Evolutionary conservation across 2,329 filamentous ascomycete genomes (phyloP).

Genomic region (Neopestalotiopsis sp.): DNA sequence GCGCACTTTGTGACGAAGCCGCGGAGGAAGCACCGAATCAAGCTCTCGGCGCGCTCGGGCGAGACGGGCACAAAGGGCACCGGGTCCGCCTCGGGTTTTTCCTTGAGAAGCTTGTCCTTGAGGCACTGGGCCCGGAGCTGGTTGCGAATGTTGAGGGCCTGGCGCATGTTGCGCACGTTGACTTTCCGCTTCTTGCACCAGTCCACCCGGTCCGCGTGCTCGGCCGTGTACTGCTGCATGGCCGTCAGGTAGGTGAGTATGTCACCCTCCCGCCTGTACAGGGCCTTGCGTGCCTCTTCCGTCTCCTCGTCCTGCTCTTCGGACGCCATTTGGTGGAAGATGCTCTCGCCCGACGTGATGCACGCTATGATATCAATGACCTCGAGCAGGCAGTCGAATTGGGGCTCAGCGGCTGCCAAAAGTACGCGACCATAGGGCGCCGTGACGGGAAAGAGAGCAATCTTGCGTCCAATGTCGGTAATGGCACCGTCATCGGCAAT

Average conservation of each 20-base stretch:
- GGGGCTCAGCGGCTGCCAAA: constrained; percentile 74
- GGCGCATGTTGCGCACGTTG: constrained; percentile 65
- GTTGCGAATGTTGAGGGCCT: constrained; percentile 65
- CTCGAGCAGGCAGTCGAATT: constrained; percentile 76
- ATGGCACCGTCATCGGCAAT: constrained; percentile 75
- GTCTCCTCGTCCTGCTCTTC: constrained; percentile 61
- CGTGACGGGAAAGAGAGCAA: constrained; percentile 83
- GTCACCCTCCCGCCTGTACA: constrained; percentile 67
- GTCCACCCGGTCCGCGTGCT: constrained; percentile 56
- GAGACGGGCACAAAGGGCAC: constrained; percentile 60
- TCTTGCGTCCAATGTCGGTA: constrained; percentile 73
- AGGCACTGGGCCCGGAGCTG: constrained; percentile 64
- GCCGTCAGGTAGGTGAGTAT: constrained; percentile 68
- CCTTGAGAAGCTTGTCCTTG: constrained; percentile 54
- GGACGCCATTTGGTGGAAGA: constrained; percentile 64
- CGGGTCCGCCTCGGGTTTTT: constrained; percentile 54
- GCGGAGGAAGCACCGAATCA: constrained; percentile 66
- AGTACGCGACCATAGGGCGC: constrained; percentile 83
- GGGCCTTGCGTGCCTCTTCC: constrained; percentile 58
- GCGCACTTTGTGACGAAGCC: constrained; percentile 68
- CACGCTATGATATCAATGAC: constrained; percentile 82
- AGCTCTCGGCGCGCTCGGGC: constrained; percentile 56
- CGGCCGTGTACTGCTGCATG: constrained; percentile 64
- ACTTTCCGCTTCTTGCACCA: constrained; percentile 66
- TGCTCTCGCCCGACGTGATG: constrained; percentile 66